Conservation (phyloP, 345 rosid genomes). For the Xanthoceras sorbifolium region DNA sequence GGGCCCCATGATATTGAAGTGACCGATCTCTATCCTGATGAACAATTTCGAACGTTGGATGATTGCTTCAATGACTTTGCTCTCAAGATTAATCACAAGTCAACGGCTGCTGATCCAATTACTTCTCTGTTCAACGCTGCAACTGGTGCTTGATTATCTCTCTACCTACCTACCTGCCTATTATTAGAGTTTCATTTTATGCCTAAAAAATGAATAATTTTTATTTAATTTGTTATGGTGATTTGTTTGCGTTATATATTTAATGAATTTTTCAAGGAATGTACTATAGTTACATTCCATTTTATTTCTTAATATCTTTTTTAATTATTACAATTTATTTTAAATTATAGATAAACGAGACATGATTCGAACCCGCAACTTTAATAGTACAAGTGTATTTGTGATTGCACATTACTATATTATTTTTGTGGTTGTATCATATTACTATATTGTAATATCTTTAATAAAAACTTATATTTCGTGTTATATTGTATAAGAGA, state of each 20-base stretch:
- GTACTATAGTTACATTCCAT: not conserved
- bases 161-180: too few species aligned
- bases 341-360: too few species aligned
- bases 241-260: not conserved
- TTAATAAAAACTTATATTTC: not conserved
- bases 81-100: slow-evolving; percentile 26
- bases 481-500: too few species aligned
- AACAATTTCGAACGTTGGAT: slow-evolving; percentile 48
- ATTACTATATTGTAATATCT: not conserved
- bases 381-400: too few species aligned
- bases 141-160: slow-evolving; percentile 18
- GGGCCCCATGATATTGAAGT: slow-evolving; percentile 44
- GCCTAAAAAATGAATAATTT: not conserved
- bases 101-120: slow-evolving; percentile 16
- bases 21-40: slow-evolving; percentile 49
- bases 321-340: too few species aligned
- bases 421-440: too few species aligned
- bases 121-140: slow-evolving; percentile 31
- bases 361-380: too few species aligned
- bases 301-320: too few species aligned
- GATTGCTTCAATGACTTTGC: slow-evolving; percentile 54
- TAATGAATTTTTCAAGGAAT: not conserved
- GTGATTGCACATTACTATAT: too few species aligned
- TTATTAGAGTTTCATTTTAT: too few species aligned
- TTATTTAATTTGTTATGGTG: too few species aligned